Conservation (phyloP, 2,329 filamentous ascomycete genomes). For the Colletotrichum echinochloae region DNA sequence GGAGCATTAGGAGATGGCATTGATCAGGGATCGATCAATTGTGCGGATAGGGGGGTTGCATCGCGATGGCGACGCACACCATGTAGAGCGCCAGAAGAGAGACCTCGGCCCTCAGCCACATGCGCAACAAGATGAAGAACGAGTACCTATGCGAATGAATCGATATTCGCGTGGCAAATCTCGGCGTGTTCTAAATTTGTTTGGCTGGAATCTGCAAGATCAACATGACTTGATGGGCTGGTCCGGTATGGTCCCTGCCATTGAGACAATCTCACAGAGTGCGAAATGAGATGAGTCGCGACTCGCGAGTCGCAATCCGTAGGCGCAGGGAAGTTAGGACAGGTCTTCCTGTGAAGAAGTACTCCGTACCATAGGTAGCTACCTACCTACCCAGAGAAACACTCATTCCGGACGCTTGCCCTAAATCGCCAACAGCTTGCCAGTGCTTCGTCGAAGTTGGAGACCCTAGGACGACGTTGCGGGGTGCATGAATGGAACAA, state of each 20-base stretch:
- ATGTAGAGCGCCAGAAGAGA: not conserved
- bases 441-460: slow-evolving; percentile 33
- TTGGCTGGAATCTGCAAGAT: slow-evolving; percentile 15
- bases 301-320: slow-evolving; percentile 1
- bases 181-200: slow-evolving; percentile 37
- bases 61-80: not conserved
- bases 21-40: slow-evolving; percentile 22
- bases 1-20: slow-evolving; percentile 7
- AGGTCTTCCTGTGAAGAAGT: not conserved
- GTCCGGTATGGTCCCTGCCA: slow-evolving; percentile 15
- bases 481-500: slow-evolving; percentile 37
- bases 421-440: slow-evolving; percentile 15
- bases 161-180: slow-evolving; percentile 33
- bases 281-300: slow-evolving; percentile 15
- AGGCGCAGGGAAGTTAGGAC: slow-evolving; percentile 1
- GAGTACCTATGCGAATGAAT: slow-evolving; percentile 23
- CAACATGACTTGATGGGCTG: slow-evolving; percentile 16
- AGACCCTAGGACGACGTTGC: slow-evolving; percentile 28
- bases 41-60: slow-evolving; percentile 32
- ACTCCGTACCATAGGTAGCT: too few species aligned
- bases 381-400: too few species aligned
- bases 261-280: slow-evolving; percentile 27
- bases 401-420: slow-evolving; percentile 1
- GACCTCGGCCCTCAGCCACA: slow-evolving; percentile 28
- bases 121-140: slow-evolving; percentile 34